Evolutionary conservation across 208 protist species (phyloP).

Genomic region (Leishmania mexicana): DNA sequence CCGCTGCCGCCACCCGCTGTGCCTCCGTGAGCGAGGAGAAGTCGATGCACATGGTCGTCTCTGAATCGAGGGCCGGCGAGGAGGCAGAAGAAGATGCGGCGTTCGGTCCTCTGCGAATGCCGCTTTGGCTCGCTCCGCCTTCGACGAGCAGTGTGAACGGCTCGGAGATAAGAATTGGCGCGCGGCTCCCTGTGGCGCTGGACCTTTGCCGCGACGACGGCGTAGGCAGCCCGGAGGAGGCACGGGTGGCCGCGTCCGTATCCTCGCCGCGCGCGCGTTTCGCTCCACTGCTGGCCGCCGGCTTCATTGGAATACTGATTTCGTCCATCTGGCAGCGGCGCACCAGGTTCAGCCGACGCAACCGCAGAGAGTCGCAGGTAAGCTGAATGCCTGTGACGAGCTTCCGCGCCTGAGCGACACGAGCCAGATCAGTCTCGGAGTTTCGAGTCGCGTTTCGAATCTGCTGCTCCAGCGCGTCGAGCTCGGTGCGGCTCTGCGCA

Average conservation of each 20-base stretch:
- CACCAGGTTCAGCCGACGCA: conserved; percentile 76
- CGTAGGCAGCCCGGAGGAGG: not conserved
- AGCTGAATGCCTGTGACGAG: conserved; percentile 70
- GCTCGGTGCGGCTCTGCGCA: conserved; percentile 38
- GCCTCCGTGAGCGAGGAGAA: conserved; percentile 65
- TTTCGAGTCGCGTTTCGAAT: conserved; percentile 58
- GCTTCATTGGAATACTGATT: conserved; percentile 68
- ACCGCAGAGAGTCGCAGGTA: conserved; percentile 80
- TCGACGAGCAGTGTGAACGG: conserved; percentile 52
- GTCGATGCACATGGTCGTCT: conserved; percentile 61
- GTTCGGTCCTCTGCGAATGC: conserved; percentile 1
- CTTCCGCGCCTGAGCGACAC: conserved; percentile 68
- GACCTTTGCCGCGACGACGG: not conserved
- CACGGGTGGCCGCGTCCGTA: not conserved
- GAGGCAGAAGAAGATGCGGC: conserved; percentile 3
- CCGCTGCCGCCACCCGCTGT: conserved; percentile 43
- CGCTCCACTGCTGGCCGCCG: conserved; percentile 32
- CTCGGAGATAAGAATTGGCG: conserved; percentile 47
- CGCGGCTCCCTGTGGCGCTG: not conserved
- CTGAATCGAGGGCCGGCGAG: conserved; percentile 10
- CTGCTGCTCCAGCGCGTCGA: conserved; percentile 63
- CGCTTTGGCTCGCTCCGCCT: conserved; percentile 12
- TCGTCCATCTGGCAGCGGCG: conserved; percentile 89
- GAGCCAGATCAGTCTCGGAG: conserved; percentile 57
- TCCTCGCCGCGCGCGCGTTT: conserved; percentile 53